phyloP scores from a whole-genome alignment of 495 filamentous ascomycete genomes.

The Trichoderma gamsii region DNA sequence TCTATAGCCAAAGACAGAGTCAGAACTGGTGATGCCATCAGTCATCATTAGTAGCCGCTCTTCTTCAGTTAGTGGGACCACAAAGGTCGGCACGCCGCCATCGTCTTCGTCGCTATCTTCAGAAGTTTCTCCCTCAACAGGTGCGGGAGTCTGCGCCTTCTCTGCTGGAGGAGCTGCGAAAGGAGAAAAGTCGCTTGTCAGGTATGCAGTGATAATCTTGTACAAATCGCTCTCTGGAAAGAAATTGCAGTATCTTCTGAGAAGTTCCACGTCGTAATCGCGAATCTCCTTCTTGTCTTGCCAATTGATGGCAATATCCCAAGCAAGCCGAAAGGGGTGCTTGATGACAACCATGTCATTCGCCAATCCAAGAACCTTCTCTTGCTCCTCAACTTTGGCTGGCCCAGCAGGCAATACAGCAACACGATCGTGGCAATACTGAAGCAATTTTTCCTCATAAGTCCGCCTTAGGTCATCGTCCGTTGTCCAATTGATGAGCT shows the following conservation, averaged over 20 bases:
- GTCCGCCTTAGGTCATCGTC: constrained; percentile 78
- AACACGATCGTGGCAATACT: constrained; percentile 70
- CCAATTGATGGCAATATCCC: constrained; percentile 88
- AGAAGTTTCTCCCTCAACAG: constrained; percentile 30
- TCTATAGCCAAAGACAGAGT: constrained; percentile 76
- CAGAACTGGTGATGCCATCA: constrained; percentile 68
- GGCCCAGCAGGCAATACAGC: constrained; percentile 53
- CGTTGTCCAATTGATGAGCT: constrained; percentile 81
- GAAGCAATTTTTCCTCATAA: constrained; percentile 87
- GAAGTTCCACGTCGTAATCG: constrained; percentile 65
- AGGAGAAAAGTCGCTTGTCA: constrained; percentile 78
- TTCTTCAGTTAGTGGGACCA: constrained; percentile 53
- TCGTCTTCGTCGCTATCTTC: constrained; percentile 47
- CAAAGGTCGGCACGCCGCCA: constrained; percentile 42
- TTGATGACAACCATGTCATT: constrained; percentile 93
- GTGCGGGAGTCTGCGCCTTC: constrained; percentile 8
- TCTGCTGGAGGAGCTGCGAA: constrained; percentile 50
- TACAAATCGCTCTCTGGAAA: constrained; percentile 79
- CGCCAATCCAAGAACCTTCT: constrained; percentile 65
- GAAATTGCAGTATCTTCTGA: constrained; percentile 72
- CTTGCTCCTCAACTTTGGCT: constrained; percentile 60
- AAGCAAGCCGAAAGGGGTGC: constrained; percentile 83
- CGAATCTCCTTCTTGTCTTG: constrained; percentile 64
- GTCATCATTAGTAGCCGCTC: constrained; percentile 75
- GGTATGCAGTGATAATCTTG: constrained; percentile 71